Evolutionary conservation across 2,329 filamentous ascomycete genomes (phyloP), one percentile per base, ranked within the genome.

Genomic region (Penicillium griseofulvum): DNA sequence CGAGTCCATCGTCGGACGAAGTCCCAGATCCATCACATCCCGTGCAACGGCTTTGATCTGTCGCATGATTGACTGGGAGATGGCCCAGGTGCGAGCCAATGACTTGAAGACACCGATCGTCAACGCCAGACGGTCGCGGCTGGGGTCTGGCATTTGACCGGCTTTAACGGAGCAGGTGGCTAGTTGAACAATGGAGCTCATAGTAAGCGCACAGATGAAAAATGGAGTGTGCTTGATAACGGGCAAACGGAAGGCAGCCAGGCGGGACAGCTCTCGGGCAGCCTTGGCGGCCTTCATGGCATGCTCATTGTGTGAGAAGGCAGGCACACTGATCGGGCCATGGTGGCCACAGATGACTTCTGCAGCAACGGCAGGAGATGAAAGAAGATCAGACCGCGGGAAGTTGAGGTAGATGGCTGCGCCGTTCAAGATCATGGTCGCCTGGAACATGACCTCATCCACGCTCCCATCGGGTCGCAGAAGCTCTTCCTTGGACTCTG

Each of bases 371-470:
- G 63, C 79, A 66, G 60, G 80, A 68, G 77, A 80, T 70, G 81
- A 89, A 49, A 69, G 78, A 48, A 93, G 80, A 64, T 90, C 88
- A 4, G 89, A 92, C 53, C 88, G 84, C 9, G 89, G 89, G 61
- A 92, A 87, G 68, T 94, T 89, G 17, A 94, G 81, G 61, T 91
- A 84, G 64, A 94, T 90, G 0, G 86, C 76, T 10, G 81, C 79
- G 45, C 74, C 75, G 54, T 83, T 78, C 49, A 82, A 80, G 65
- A 96, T 89, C 84, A 95, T 93, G 59, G 90, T 87, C 0, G 90
- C 91, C 71, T 95, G 90, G 75, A 96, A 96, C 73, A 96, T 86
- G 82, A 96, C 88, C 74, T 96, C 90, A 69, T 97, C 92, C 11
- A 92, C 80, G 50, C 85, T 81, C 31, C 90, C 87, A 63, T 87